Conservation (phyloP, 208 protist species). For the Giardia duodenalis region DNA sequence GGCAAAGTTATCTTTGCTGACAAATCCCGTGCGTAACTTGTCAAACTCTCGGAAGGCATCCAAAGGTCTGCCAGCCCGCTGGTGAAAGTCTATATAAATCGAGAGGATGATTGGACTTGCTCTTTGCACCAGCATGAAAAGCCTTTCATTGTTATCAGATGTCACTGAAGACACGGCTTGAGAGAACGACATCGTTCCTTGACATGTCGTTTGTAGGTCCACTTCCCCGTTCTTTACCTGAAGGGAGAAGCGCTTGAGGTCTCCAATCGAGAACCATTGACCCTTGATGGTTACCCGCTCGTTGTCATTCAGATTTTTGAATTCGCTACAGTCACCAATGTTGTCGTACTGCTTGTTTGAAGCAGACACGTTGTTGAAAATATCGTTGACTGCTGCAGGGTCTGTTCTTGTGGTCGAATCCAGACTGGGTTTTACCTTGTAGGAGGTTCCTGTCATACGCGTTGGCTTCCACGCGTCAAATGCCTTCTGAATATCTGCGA, state of each 20-base stretch:
- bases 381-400: neutral
- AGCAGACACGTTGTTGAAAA: neutral
- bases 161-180: neutral
- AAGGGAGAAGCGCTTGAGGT: neutral
- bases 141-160: neutral
- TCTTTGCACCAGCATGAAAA: neutral
- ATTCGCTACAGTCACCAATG: neutral
- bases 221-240: neutral
- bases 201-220: neutral
- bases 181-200: neutral
- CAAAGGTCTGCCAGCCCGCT: neutral
- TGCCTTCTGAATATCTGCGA: neutral
- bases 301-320: neutral
- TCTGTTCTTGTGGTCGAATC: neutral
- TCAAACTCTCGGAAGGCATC: conserved; percentile 4
- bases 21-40: neutral
- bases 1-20: neutral
- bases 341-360: conserved; percentile 3
- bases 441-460: neutral
- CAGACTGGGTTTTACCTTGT: neutral
- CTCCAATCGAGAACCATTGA: neutral
- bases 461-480: neutral
- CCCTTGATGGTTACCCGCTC: neutral
- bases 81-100: conserved; percentile 10
- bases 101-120: neutral